Percentiles rank a stretch among this genome's conserved stretches.
Conservation (phyloP, 1,139 yeast species). For the Arxiozyma bovina region DNA sequence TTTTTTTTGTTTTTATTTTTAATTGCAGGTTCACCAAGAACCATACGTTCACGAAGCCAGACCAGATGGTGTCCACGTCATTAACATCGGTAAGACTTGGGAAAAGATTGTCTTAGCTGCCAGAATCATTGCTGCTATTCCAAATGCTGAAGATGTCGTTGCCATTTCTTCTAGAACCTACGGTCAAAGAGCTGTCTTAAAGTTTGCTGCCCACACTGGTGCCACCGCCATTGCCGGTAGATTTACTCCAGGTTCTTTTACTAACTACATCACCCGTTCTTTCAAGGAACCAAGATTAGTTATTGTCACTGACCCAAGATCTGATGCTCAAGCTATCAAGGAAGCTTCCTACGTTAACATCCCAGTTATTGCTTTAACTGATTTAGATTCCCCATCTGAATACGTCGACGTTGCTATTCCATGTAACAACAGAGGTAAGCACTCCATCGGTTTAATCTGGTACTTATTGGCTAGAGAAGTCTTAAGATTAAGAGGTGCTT, state of each 20-base stretch:
- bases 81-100: slow-evolving; percentile 99
- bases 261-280: slow-evolving; percentile 99
- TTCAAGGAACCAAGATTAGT: slow-evolving; percentile 99
- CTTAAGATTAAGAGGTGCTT: slow-evolving; percentile 96
- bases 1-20: slow-evolving; percentile 7
- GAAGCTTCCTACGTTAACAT: slow-evolving; percentile 99
- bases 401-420: slow-evolving; percentile 99
- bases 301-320: slow-evolving; percentile 99
- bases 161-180: slow-evolving; percentile 98
- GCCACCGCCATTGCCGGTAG: slow-evolving; percentile 99
- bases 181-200: slow-evolving; percentile 99
- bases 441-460: slow-evolving; percentile 99
- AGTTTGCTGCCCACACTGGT: slow-evolving; percentile 99
- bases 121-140: slow-evolving; percentile 98
- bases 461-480: slow-evolving; percentile 99
- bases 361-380: slow-evolving; percentile 98
- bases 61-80: slow-evolving; percentile 99
- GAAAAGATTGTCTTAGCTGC: slow-evolving; percentile 99
- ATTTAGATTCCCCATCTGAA: slow-evolving; percentile 98
- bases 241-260: slow-evolving; percentile 99
- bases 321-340: slow-evolving; percentile 99
- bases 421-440: slow-evolving; percentile 99
- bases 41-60: slow-evolving; percentile 99
- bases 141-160: slow-evolving; percentile 97
- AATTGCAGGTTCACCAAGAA: slow-evolving; percentile 84